phyloP scores from a whole-genome alignment of 2,329 filamentous ascomycete species.

The Botrytis paeoniae region DNA sequence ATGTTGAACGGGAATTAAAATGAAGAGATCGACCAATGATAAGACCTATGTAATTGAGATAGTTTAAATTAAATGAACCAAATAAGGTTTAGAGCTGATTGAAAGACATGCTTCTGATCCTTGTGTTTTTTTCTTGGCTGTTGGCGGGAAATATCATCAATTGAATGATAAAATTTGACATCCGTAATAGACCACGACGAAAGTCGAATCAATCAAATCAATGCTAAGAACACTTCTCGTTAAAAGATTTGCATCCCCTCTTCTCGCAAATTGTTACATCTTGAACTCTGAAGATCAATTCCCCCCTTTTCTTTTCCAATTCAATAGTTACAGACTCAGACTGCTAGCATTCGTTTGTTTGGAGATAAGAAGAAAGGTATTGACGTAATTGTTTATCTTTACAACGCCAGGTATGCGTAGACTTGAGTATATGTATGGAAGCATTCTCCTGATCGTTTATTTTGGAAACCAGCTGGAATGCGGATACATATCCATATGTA shows the following conservation, averaged over 20 bases:
- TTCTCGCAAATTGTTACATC: neutral
- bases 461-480: neutral
- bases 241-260: constrained; percentile 1
- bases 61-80: constrained; percentile 14
- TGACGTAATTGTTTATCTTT: neutral
- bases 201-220: neutral
- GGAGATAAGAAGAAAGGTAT: neutral
- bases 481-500: neutral
- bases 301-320: neutral
- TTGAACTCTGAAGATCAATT: neutral
- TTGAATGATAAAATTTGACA: constrained; percentile 5
- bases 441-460: neutral
- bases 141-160: neutral
- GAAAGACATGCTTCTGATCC: neutral
- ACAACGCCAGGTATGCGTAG: neutral
- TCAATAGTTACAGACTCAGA: neutral
- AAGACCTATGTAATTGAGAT: neutral
- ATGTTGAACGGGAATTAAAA: constrained; percentile 17
- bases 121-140: constrained; percentile 9
- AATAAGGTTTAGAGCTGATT: constrained; percentile 10
- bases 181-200: neutral
- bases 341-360: neutral
- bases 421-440: neutral
- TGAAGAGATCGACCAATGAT: constrained; percentile 17
- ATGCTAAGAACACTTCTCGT: neutral